Percentiles rank a stretch among this genome's conserved stretches.
Evolutionary conservation across 2,329 filamentous ascomycete species (phyloP).

Genomic region (Aplosporella prunicola): DNA sequence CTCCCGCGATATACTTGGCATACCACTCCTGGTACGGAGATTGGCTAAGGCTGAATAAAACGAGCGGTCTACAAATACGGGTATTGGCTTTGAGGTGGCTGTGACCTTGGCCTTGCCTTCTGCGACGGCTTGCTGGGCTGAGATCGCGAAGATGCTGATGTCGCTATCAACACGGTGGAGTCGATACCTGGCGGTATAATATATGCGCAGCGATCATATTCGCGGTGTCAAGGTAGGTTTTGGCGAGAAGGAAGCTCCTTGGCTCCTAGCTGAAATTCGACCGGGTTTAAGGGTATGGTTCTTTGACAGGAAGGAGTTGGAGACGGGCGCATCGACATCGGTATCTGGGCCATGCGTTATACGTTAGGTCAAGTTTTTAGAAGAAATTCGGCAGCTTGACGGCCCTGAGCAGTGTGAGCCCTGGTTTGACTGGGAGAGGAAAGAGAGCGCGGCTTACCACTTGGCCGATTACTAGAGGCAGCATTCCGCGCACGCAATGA

Average conservation of each 20-base stretch:
- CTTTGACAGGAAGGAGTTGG: conserved; percentile 39
- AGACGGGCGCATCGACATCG: conserved; percentile 51
- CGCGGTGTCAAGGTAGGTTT: conserved; percentile 87
- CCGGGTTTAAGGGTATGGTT: conserved; percentile 49
- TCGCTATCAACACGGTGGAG: conserved; percentile 48
- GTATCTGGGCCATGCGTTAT: conserved; percentile 50
- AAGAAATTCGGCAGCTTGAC: conserved; percentile 87
- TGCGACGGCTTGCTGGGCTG: conserved; percentile 32
- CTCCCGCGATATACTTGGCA: conserved; percentile 83
- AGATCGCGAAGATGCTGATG: too few relatives aligned
- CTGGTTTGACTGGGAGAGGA: conserved; percentile 1
- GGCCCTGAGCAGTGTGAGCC: conserved; percentile 51
- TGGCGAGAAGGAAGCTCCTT: conserved; percentile 80
- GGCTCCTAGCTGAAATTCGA: conserved; percentile 66
- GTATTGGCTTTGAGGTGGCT: conserved; percentile 17
- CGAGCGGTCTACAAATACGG: too few relatives aligned
- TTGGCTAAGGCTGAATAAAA: conserved; percentile 61
- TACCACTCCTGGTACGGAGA: conserved; percentile 88
- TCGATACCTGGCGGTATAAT: conserved; percentile 72
- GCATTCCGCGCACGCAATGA: conserved; percentile 84
- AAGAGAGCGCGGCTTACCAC: conserved; percentile 51
- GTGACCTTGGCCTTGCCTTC: conserved; percentile 50
- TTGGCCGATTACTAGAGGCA: conserved; percentile 95
- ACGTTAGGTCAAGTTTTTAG: conserved; percentile 42
- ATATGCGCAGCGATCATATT: conserved; percentile 86